Conservation (phyloP, 2,329 filamentous ascomycete genomes). For the Aspergillus puulaauensis region DNA sequence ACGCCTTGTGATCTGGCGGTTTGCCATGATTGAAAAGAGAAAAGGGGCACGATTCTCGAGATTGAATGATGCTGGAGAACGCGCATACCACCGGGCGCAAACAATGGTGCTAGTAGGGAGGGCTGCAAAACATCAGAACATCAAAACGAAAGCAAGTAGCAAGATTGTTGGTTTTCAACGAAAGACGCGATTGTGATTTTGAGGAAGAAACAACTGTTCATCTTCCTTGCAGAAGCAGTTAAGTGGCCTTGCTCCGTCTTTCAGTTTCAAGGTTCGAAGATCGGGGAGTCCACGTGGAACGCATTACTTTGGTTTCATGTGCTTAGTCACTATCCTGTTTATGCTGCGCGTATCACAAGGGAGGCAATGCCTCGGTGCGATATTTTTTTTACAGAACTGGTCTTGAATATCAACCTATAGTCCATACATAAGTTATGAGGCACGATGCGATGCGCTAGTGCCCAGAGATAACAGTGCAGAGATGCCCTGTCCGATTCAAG, state of each 20-base stretch:
- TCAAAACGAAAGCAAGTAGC: not conserved
- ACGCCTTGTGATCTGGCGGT: constrained; percentile 34
- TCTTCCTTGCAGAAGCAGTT: not conserved
- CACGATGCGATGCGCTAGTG: too few species aligned
- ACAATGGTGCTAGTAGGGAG: not conserved
- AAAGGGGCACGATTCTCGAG: not conserved
- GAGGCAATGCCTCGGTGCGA: not conserved
- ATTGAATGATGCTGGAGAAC: not conserved
- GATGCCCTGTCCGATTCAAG: not conserved
- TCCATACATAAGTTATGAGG: too few species aligned
- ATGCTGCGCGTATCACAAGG: not conserved
- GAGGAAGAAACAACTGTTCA: constrained; percentile 1
- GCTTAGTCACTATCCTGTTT: constrained; percentile 9
- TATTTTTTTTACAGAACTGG: too few species aligned
- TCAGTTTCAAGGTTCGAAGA: not conserved
- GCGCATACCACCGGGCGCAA: not conserved
- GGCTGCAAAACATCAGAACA: not conserved
- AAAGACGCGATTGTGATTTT: not conserved
- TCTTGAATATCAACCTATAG: too few species aligned
- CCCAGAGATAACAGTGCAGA: too few species aligned
- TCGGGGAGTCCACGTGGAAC: not conserved
- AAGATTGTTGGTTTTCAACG: not conserved
- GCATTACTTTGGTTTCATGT: not conserved
- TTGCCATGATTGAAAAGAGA: constrained; percentile 28
- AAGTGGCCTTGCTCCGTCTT: constrained; percentile 1